Evolutionary conservation across 208 protist genomes (phyloP), one percentile per base, ranked within the genome.

Genomic region (Leishmania aethiopica): DNA sequence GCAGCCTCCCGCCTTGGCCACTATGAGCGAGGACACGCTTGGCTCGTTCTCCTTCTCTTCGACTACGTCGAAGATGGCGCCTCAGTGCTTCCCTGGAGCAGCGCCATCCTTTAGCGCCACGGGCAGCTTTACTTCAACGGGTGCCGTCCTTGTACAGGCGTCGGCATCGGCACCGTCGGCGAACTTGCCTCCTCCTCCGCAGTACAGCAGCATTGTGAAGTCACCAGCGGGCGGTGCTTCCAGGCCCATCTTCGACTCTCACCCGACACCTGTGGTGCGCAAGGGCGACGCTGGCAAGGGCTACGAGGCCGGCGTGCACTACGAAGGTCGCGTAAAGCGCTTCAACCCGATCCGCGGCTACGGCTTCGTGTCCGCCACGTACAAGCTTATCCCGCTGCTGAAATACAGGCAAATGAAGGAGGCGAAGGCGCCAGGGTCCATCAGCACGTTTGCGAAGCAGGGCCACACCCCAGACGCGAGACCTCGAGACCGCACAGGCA

Each of bases 241-340:
- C 37, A 73, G 28, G 10, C 17, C 25, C n/a, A 37, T 40, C 49
- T 13, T 19, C 8, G 22, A 49, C 28, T 76, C 72, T 32, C n/a
- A 40, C 22, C 32, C 47, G 35, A 42, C 80, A 42, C 73, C 51
- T 55, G 62, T 75, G 35, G 73, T 45, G 55, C 53, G 49, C 51
- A 74, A 59, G 35, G 80, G 80, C 1, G 73, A 83, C 28, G 80
- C 80, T 69, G 91, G 91, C 42, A 79, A 57, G 22, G 83, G 78
- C 57, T 94, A 89, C 76, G 79, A 83, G 32, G 81, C 89, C 35
- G 88, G 88, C 42, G 84, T 84, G 70, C 90, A 87, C 88, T 95
- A 95, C 80, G 91, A 93, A 59, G 91, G 91, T 5, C 74, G 86
- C 2, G 90, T 95, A 40, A 93, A 92, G 83, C 91, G 91, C n/a